Evolutionary conservation across 73 alveolate genomes (phyloP).

Genomic region (Paramecium primaurelia): DNA sequence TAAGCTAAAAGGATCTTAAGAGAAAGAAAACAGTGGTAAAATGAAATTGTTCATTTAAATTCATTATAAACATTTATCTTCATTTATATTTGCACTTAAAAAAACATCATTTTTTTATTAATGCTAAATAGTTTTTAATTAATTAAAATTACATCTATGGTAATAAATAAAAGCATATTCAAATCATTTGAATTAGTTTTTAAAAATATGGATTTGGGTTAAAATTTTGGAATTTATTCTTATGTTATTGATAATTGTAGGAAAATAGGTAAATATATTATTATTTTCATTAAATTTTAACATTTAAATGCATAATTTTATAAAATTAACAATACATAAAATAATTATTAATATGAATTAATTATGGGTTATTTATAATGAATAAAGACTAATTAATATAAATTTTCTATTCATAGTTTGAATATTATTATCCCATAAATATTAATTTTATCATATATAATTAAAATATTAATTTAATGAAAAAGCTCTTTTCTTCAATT

Average conservation of each 20-base stretch:
- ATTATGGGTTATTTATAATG: no score
- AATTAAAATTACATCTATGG: no score
- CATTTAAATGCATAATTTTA: no score
- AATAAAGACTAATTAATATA: no score
- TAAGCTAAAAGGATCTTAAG: not conserved
- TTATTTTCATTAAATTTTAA: no score
- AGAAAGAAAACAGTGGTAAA: constrained; percentile 14
- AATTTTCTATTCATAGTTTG: not conserved
- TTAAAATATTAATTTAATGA: not conserved
- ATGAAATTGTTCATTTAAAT: not conserved
- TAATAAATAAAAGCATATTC: no score
- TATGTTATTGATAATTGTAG: no score
- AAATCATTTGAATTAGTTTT: no score
- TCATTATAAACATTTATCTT: not conserved
- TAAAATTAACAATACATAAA: not conserved
- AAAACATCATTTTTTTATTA: not conserved
- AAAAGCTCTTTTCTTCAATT: not conserved
- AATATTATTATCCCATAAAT: not conserved
- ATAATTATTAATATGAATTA: not conserved
- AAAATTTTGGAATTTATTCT: no score
- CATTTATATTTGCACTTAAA: not conserved
- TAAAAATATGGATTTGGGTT: no score
- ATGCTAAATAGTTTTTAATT: not conserved
- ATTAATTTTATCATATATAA: not conserved
- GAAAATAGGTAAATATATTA: no score